Base-by-base conservation (phyloP, 345 rosid genomes). In the Citrus trifoliata region DNA sequence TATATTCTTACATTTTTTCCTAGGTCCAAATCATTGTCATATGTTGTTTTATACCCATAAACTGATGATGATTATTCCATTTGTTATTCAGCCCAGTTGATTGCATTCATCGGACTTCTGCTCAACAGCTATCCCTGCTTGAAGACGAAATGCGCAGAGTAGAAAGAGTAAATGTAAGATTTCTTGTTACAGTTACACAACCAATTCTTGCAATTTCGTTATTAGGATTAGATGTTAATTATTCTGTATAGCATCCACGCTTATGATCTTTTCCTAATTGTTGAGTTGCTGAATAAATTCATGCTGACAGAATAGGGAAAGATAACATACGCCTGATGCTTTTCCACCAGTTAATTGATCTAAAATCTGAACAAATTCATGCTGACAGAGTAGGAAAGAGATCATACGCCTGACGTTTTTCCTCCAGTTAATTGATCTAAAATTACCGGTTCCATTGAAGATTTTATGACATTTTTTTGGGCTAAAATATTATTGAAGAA, bases 91-190 rank as follows among this genome's bases (percentile, higher is more conserved):
- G 99, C 88, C 97, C 98, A 19, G 99, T 95, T 83, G 97, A 95
- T 86, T 95, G 99, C 85, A 95, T 95, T 78, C 92, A 95, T 74
- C 87, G 97, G 97, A 93, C 89, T 51, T 92, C 98, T 80, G 99
- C 97, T 22, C 91, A 97, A 53, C 97, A 92, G 76, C 85, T 95
- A 67, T 93, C 99, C 63, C 83, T 95, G 87, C 98, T 95, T 55
- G 99, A 95, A 88, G 97, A 95, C 74, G 98, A 95, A 81, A 95
- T 95, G 98, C 93, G 99, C 53, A 75, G 94, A 73, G 97, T 91
- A 51, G 98, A 95, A 86, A 95, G 98, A 90, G 91, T 95, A n/a
- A 93, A 92, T 84, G 99, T 95, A 86, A 87, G 92, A 62, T 30
- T 75, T 76, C 37, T 14, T 66, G 12, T 12, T 24, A 40, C 14